Evolutionary conservation across 176 grass and related monocot species (phyloP).

Genomic region (Carex cristatella): DNA sequence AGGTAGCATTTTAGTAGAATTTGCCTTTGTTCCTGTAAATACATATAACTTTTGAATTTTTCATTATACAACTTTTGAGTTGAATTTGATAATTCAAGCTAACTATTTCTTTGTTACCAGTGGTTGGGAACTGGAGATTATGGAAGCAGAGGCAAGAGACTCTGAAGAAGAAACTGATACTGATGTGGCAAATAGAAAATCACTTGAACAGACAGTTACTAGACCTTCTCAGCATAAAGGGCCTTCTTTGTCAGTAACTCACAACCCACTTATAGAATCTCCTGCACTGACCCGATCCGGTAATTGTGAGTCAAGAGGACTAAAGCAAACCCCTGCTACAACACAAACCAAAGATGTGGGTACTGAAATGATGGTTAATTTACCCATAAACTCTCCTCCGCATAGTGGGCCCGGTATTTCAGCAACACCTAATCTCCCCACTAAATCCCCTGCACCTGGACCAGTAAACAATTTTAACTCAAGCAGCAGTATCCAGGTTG

Average conservation of each 20-base stretch:
- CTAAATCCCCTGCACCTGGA: background rate
- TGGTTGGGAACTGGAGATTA: conserved; percentile 78
- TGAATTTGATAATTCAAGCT: conserved; percentile 1
- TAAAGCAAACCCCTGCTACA: background rate
- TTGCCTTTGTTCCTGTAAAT: conserved; percentile 9
- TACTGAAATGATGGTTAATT: background rate
- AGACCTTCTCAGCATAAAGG: conserved; percentile 1
- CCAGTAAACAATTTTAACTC: background rate
- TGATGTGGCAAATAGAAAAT: background rate
- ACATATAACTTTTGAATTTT: conserved; percentile 7
- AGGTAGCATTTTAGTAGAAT: background rate
- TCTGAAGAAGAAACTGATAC: conserved; percentile 62
- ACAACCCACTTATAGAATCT: conserved; percentile 23
- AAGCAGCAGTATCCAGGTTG: background rate
- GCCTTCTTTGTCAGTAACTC: conserved; percentile 25
- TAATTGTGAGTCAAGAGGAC: background rate
- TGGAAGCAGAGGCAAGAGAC: conserved; percentile 67
- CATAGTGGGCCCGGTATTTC: background rate
- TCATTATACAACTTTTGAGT: conserved; percentile 2
- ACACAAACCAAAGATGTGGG: background rate
- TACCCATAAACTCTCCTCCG: background rate
- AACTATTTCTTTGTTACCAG: conserved; percentile 40
- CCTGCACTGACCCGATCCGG: background rate
- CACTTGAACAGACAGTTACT: conserved; percentile 24
- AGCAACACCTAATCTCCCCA: background rate